Base-by-base conservation (phyloP, 169 alveolate genomes). In the Plasmodium cynomolgi region DNA sequence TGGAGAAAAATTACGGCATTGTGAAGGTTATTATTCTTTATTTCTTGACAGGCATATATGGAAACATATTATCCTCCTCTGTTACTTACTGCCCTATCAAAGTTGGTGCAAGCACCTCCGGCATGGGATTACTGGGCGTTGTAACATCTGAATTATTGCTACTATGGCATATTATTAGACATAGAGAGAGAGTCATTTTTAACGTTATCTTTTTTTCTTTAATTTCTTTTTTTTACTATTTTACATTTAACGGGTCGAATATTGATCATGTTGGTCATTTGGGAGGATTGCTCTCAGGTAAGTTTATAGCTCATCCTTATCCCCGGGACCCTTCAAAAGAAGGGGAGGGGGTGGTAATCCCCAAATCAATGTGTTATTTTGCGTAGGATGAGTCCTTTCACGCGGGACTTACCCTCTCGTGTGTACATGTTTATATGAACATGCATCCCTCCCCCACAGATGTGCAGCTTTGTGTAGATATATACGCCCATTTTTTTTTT, bases 81-180 rank as follows among this genome's bases (percentile, higher is more conserved):
- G 93, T 96, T 26, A 75, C 97, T 37, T 96, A 95, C 73, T 95
- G 98, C 77, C 77, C 97, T 1, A 95, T 95, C 44, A 96, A 96
- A 75, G 98, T 97, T 37, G 98, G 98, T 15, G 98, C 98, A 26
- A 96, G 98, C 93, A 97, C 98, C 29, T 95, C 98, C 33, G 98
- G 98, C 31, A 96, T 97, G 95, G 98, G 98, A 23, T 77, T 97
- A 84, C 94, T 97, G 29, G 98, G 98, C 11, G 92, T 96, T 33
- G 97, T 96, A 81, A 81, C 97, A n/a, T 96, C 97, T 44, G 98
- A 97, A 84, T 86, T 97, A 62, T 93, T 96, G n/a, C 88, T 97
- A 84, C 92, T 95, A 47, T 97, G 98, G 98, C 97, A 96, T 92
- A 92, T 94, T 34, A 77, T 97, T 92, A 97, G 96, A 31, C 97